phyloP scores from a whole-genome alignment of 2,329 filamentous ascomycete species.

The Huntiella omanensis region DNA sequence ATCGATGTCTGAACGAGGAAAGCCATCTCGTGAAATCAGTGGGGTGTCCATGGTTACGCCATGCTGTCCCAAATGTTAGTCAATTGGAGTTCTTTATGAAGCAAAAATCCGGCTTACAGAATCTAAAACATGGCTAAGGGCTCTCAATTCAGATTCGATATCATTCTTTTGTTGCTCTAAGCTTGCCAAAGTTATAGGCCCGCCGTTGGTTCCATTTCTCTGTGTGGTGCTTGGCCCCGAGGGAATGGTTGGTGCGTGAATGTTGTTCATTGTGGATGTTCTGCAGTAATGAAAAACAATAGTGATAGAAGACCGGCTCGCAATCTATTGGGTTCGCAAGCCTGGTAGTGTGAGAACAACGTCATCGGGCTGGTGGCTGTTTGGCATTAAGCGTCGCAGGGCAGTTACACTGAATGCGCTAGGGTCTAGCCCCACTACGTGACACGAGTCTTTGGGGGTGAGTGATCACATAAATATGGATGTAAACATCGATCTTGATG shows the following conservation, averaged over 20 bases:
- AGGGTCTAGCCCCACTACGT: neutral
- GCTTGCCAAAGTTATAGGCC: constrained; percentile 53
- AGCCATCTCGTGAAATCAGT: constrained; percentile 76
- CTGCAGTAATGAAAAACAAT: too few species aligned
- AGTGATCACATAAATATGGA: too few species aligned
- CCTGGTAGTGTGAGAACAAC: too few species aligned
- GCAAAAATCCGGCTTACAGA: constrained; percentile 38
- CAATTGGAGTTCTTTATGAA: constrained; percentile 4
- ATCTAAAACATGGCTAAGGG: constrained; percentile 69
- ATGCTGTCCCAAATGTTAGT: constrained; percentile 37
- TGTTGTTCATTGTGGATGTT: constrained; percentile 28
- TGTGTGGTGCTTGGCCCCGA: constrained; percentile 56
- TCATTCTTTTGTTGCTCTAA: constrained; percentile 70
- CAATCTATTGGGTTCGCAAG: too few species aligned
- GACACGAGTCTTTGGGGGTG: neutral
- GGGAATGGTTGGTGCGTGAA: constrained; percentile 40
- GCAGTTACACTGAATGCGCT: too few species aligned
- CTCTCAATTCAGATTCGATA: constrained; percentile 71
- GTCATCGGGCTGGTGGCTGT: too few species aligned
- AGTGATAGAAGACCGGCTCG: too few species aligned
- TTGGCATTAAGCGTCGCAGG: too few species aligned
- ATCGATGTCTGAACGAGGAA: constrained; percentile 81
- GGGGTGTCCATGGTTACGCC: constrained; percentile 81
- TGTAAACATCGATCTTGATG: too few species aligned
- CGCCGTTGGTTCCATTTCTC: constrained; percentile 35